A percentile compares a stretch with the other conserved stretches of the same genome.
Evolutionary conservation across 2,329 filamentous ascomycete species (phyloP).

Genomic region (Ophiostoma sp.): DNA sequence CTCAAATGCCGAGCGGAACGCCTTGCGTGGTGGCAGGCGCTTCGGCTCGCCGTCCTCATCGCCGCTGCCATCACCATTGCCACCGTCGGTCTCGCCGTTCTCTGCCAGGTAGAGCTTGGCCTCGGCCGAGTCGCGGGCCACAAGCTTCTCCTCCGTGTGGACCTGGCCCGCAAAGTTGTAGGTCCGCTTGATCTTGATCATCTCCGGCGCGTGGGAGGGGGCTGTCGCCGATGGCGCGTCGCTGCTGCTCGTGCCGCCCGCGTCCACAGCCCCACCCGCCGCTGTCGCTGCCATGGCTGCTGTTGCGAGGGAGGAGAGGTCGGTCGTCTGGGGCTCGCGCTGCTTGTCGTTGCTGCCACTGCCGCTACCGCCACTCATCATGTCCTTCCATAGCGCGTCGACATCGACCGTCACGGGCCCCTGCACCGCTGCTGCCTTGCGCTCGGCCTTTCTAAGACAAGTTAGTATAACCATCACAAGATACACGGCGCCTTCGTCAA

Average conservation of each 20-base stretch:
- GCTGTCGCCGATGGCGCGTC: not conserved
- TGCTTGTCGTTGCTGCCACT: not conserved
- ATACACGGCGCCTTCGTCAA: not conserved
- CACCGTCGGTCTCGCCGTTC: constrained; percentile 34
- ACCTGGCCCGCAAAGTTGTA: constrained; percentile 71
- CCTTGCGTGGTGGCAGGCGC: constrained; percentile 46
- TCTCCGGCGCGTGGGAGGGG: constrained; percentile 30
- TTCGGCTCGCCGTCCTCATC: constrained; percentile 34
- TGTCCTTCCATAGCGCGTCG: constrained; percentile 63
- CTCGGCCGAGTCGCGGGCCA: constrained; percentile 60
- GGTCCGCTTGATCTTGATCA: constrained; percentile 62
- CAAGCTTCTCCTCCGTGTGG: constrained; percentile 65
- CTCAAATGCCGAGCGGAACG: constrained; percentile 59
- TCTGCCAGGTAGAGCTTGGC: constrained; percentile 58
- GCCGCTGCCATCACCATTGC: constrained; percentile 30
- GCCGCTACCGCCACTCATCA: constrained; percentile 46
- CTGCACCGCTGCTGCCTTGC: constrained; percentile 45
- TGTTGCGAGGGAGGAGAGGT: constrained; percentile 20
- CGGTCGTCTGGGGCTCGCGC: not conserved
- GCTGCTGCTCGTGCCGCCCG: not conserved
- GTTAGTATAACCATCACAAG: not conserved
- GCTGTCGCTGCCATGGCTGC: constrained; percentile 19
- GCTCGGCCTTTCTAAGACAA: constrained; percentile 49
- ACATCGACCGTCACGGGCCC: constrained; percentile 65
- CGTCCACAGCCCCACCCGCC: not conserved